phyloP scores from a whole-genome alignment of 106 monocot species.

The Acorus gramineus region DNA sequence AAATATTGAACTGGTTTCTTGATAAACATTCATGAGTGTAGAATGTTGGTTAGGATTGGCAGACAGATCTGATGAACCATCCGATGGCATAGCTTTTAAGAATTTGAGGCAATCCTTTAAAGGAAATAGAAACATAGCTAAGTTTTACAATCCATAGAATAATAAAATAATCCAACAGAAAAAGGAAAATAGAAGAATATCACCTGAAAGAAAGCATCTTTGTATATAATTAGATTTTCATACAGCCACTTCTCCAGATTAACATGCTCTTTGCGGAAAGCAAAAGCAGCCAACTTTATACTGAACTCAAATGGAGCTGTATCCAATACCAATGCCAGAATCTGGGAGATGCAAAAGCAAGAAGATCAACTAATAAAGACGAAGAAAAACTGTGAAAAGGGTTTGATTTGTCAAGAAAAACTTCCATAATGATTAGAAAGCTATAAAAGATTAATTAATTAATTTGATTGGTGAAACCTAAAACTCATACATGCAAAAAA shows the following conservation, averaged over 20 bases:
- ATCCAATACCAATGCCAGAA: slow-evolving; percentile 59
- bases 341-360: slow-evolving; percentile 31
- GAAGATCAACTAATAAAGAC: neutral
- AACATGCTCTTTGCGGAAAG: slow-evolving; percentile 46
- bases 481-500: too few species aligned
- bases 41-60: slow-evolving; percentile 22
- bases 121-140: neutral
- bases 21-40: slow-evolving; percentile 25
- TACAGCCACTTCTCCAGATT: slow-evolving; percentile 76
- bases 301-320: slow-evolving; percentile 53
- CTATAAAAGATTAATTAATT: too few species aligned
- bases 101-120: slow-evolving; percentile 65
- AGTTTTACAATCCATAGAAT: slow-evolving; percentile 1
- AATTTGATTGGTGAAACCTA: too few species aligned
- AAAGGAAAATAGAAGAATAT: neutral
- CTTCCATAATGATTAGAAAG: too few species aligned
- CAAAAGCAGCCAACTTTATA: slow-evolving; percentile 61
- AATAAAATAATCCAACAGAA: neutral
- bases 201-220: slow-evolving; percentile 82
- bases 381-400: too few species aligned
- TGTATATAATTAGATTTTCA: slow-evolving; percentile 50
- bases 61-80: slow-evolving; percentile 25
- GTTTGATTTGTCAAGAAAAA: too few species aligned
- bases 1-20: slow-evolving; percentile 40
- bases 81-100: slow-evolving; percentile 28